Evolutionary conservation across 163 green algal species (phyloP).

Genomic region (Chlamydomonas reinhardtii): DNA sequence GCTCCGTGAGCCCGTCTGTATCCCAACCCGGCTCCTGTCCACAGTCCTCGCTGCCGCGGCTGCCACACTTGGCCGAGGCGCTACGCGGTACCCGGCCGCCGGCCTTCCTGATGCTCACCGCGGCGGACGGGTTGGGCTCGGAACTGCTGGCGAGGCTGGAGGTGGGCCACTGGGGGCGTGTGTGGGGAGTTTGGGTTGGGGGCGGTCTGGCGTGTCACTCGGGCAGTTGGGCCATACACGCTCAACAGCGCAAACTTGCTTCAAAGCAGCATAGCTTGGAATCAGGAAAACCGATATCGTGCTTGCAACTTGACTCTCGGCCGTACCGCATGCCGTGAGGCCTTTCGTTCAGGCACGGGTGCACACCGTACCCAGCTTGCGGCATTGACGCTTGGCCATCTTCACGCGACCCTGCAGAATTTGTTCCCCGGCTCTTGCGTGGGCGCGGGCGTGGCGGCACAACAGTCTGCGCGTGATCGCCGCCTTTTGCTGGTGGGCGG

Average conservation of each 20-base stretch:
- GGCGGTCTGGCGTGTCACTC: no score
- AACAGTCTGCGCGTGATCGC: not conserved
- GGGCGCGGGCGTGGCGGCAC: constrained; percentile 19
- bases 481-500: not conserved
- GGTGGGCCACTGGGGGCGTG: not conserved
- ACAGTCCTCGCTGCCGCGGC: constrained; percentile 36
- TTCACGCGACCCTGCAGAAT: not conserved
- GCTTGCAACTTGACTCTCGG: no score
- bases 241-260: no score
- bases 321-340: no score
- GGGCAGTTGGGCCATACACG: no score
- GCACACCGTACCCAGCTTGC: no score
- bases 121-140: not conserved
- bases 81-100: constrained; percentile 10
- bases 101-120: constrained; percentile 25
- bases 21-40: no score
- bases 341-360: no score
- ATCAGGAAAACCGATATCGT: no score
- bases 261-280: no score
- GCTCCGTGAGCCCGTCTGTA: no score
- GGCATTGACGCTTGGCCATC: no score
- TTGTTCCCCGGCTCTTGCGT: constrained; percentile 33
- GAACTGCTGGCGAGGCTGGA: constrained; percentile 31
- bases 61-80: constrained; percentile 19
- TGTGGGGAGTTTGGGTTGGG: not conserved